Percentiles rank a stretch among this genome's conserved stretches.
phyloP scores from a whole-genome alignment of 2,329 filamentous ascomycete genomes.

The Fusarium metavorans region DNA sequence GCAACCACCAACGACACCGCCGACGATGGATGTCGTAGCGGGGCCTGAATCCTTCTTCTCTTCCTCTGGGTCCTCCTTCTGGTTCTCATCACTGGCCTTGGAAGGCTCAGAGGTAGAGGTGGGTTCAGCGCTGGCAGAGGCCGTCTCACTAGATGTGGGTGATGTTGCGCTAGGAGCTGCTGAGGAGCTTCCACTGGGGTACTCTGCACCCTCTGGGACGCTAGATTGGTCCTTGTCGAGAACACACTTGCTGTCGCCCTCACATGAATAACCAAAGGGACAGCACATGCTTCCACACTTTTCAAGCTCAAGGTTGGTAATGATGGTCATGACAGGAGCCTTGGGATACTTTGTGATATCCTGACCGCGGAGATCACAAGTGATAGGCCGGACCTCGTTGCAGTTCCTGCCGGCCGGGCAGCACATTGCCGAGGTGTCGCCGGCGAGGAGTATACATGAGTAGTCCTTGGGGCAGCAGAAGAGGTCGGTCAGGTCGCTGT shows the following conservation, averaged over 20 bases:
- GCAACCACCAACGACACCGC: conserved; percentile 61
- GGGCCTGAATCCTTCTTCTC: conserved; percentile 42
- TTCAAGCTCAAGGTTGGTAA: conserved; percentile 66
- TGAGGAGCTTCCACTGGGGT: conserved; percentile 40
- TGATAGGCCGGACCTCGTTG: conserved; percentile 59
- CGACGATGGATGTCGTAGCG: conserved; percentile 56
- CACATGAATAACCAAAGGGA: conserved; percentile 78
- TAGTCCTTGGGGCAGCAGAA: conserved; percentile 74
- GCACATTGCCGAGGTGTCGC: conserved; percentile 76
- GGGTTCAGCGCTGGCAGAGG: conserved; percentile 38
- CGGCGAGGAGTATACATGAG: conserved; percentile 71
- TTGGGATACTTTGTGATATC: conserved; percentile 67
- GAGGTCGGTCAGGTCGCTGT: conserved; percentile 66
- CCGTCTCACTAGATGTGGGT: conserved; percentile 36
- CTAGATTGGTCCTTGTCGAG: conserved; percentile 63
- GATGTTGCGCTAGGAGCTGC: conserved; percentile 28
- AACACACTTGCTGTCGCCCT: conserved; percentile 61
- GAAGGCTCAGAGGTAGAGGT: conserved; percentile 31
- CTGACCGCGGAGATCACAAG: conserved; percentile 58
- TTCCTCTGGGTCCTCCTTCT: conserved; percentile 2
- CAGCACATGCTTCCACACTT: conserved; percentile 74
- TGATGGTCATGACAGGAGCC: conserved; percentile 74
- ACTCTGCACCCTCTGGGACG: conserved; percentile 49
- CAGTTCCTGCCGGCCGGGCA: conserved; percentile 73
- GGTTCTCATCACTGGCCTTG: conserved; percentile 18